Conservation (phyloP, 139 green algal genomes). For the Zygnema circumcarinatum region DNA sequence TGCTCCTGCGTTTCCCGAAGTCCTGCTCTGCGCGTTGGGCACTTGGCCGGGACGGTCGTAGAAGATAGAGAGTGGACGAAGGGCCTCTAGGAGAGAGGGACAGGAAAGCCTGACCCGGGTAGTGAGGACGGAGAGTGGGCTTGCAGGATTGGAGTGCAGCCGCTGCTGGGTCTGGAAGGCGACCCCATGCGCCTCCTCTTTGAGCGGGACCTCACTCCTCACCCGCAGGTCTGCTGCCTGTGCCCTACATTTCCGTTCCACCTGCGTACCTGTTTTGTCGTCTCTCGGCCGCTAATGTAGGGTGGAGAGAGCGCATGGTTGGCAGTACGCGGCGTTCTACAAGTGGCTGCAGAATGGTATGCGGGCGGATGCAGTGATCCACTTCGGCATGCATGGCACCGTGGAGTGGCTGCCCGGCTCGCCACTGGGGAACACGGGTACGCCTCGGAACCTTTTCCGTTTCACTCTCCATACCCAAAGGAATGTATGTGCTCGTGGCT, state of each 20-base stretch:
- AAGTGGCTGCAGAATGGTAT: slow-evolving; percentile 84
- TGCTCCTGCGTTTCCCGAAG: too few species aligned
- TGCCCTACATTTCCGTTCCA: too few species aligned
- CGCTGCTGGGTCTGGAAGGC: slow-evolving; percentile 91
- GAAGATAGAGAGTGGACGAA: too few species aligned
- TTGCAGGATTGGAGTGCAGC: slow-evolving; percentile 91
- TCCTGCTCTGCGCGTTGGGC: too few species aligned
- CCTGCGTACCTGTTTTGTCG: too few species aligned
- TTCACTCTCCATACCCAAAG: background rate
- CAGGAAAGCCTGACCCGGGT: too few species aligned
- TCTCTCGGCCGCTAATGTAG: too few species aligned
- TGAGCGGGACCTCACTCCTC: slow-evolving; percentile 95
- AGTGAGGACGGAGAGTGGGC: too few species aligned
- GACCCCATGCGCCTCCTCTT: slow-evolving; percentile 99
- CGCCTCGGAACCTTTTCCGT: background rate
- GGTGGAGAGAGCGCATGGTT: too few species aligned
- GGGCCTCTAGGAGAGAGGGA: too few species aligned
- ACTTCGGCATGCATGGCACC: slow-evolving; percentile 98
- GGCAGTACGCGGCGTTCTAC: slow-evolving; percentile 93
- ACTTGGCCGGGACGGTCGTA: too few species aligned
- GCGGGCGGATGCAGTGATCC: slow-evolving; percentile 86
- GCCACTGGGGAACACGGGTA: slow-evolving; percentile 83
- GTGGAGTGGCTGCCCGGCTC: slow-evolving; percentile 95
- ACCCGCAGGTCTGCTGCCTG: slow-evolving; percentile 81
- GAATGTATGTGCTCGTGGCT: background rate